Evolutionary conservation across 225 moss, liverwort and hornwort genomes (phyloP), one percentile per base, ranked within the genome.

Genomic region (Straminergon stramineum): DNA sequence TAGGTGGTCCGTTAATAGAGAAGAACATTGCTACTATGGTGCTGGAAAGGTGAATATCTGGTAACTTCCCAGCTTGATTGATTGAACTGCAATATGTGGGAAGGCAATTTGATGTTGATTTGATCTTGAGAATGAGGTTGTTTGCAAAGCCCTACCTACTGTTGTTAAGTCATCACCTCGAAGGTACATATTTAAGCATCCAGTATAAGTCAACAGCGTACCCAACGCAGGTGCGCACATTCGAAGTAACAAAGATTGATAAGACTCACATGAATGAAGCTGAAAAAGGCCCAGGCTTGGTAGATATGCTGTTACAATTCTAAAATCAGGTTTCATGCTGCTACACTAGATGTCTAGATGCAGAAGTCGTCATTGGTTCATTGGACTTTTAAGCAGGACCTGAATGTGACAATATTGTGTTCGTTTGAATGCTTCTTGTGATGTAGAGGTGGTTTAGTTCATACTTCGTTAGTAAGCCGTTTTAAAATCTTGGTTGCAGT

Each of bases 21-120:
- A 96, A 96, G 76, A 98, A 97, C 43, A 96, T 98, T 89, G 96
- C 98, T 21, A 97, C 98, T 13, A 83, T 98, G 91, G 96, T 98
- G 65, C 90, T 98, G 85, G 98, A 98, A 95, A 98, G 98, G 98
- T 97, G 90, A 89, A 68, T 86, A 74, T 82, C 70, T 89, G 85
- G 87, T 78, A 57, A 86, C 77, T 79, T 45, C 41, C 37, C 30
- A 89, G 53, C 65, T 89, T 89, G 75, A 56, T 87, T 87, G 65
- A 60, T 87, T 84, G 66, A 45, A 75, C 76, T 74, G 26, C 57
- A 82, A 78, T 70, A 43, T 88, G 45, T 68, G 41, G 10, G 48
- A 77, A 85, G 62, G 77, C 34, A 69, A 48, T n/a, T 76, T 52
- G 64, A 74, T 43, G 75, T 86, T 83, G 55, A 69, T 85, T 85